These are phyloP conservation scores for Limnanthes douglasii DNA, from an alignment of 345 rosid genomes.

Conservation along the genomic window DNA sequence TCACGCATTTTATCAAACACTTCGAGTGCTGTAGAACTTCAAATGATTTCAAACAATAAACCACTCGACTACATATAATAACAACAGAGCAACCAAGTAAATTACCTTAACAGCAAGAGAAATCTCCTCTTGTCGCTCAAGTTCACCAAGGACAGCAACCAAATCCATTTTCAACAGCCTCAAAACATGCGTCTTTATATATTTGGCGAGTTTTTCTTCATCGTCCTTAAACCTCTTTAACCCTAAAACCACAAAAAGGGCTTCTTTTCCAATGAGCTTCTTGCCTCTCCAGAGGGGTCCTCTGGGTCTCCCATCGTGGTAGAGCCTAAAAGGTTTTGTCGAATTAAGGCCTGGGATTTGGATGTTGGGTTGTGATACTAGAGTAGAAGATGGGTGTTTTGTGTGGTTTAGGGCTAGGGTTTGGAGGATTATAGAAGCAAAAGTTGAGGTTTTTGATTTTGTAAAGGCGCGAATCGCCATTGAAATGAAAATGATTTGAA, in stretches of 20 bases:
- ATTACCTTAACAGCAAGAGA: constrained; percentile 49
- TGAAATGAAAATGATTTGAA: too few relatives aligned
- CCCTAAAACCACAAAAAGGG: constrained; percentile 57
- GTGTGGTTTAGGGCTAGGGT: constrained; percentile 7
- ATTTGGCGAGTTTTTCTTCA: constrained; percentile 51
- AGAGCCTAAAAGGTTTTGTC: constrained; percentile 16
- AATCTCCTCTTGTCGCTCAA: constrained; percentile 82
- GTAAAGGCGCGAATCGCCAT: constrained; percentile 35
- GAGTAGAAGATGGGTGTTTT: constrained; percentile 9
- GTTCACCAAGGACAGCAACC: constrained; percentile 69
- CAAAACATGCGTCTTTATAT: constrained; percentile 51
- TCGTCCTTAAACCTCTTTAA: constrained; percentile 71
- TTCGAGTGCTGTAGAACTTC: neutral
- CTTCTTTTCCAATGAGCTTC: constrained; percentile 81
- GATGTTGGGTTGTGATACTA: constrained; percentile 9
- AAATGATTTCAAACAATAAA: too few relatives aligned
- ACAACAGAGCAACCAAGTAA: too few relatives aligned
- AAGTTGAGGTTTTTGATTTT: constrained; percentile 22
- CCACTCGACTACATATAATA: too few relatives aligned
- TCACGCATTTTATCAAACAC: constrained; percentile 29
- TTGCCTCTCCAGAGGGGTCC: constrained; percentile 95
- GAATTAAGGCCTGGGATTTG: constrained; percentile 1
- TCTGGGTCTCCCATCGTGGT: constrained; percentile 90
- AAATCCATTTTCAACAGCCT: constrained; percentile 74
- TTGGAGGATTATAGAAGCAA: constrained; percentile 19